Evolutionary conservation across 805 yeast genomes (phyloP).

Genomic region (Nakazawaea ernobii): DNA sequence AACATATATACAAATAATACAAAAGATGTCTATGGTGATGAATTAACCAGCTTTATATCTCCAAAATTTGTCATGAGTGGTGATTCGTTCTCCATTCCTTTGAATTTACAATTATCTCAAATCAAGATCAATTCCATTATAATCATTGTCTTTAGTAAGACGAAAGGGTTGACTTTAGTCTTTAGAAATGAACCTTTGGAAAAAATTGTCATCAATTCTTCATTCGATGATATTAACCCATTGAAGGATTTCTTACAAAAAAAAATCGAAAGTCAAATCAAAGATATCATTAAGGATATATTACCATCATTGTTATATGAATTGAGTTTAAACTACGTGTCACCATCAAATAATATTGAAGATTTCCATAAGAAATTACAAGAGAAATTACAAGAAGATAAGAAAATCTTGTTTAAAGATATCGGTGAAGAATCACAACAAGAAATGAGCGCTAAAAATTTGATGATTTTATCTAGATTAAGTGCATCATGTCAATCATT

Average conservation of each 20-base stretch:
- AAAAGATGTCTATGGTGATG: constrained; percentile 25
- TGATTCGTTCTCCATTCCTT: constrained; percentile 69
- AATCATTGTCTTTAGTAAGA: constrained; percentile 73
- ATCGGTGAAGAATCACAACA: constrained; percentile 40
- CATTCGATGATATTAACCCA: constrained; percentile 82
- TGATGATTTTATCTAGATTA: constrained; percentile 10
- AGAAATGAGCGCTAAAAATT: constrained; percentile 11
- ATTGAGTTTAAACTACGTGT: constrained; percentile 61
- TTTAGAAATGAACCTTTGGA: constrained; percentile 88
- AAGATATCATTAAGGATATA: constrained; percentile 78
- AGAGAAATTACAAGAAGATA: constrained; percentile 25
- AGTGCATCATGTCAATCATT: constrained; percentile 12
- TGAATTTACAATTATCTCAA: constrained; percentile 68
- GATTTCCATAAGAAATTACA: constrained; percentile 30
- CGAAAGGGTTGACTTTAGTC: constrained; percentile 80
- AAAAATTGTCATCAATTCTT: constrained; percentile 72
- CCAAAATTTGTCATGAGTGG: constrained; percentile 65
- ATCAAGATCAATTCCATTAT: constrained; percentile 76
- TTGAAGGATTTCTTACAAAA: constrained; percentile 77
- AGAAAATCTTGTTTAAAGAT: constrained; percentile 38
- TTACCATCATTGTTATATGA: constrained; percentile 77
- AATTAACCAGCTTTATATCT: constrained; percentile 43
- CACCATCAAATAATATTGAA: constrained; percentile 21
- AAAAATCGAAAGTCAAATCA: constrained; percentile 75
- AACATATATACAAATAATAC: constrained; percentile 47